Base-by-base conservation (phyloP, 202 grass and related monocot genomes). In the Miscanthus sacchariflorus region DNA sequence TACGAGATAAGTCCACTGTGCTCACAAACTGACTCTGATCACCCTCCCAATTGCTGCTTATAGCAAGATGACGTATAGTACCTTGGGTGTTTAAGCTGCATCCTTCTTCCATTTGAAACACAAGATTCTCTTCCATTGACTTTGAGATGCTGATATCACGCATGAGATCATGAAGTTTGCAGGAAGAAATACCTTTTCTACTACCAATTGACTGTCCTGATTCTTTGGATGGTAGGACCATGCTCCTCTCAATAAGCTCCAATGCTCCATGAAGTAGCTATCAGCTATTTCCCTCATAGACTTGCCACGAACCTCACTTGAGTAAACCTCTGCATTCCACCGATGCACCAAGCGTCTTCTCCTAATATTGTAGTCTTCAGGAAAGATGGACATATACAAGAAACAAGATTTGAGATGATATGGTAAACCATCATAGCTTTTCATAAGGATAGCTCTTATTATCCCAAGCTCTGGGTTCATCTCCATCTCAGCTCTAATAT, bases 111-210 rank as follows among this genome's bases (percentile, higher is more conserved):
- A 40, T 40, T 40, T 6, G 6, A 7, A 40, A 40, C 0, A 40
- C 39, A 42, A 71, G 36, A 42, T 71, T 71, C 2, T 71, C 69
- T 39, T 71, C 69, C 36, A 71, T 42, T 71, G 69, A 36, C 18
- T 71, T 71, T n/a, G 69, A 71, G 69, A 71, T 71, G 36, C 69
- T 71, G 36, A 71, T 71, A 42, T 71, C 69, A n/a, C 69, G 69
- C 69, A n/a, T 71, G 3, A 71, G 69, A 71, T 71, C 36, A 0
- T 71, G 69, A 8, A 71, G 69, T n/a, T 42, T 71, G 36, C 69
- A 71, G 12, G 36, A 40, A 0, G 18, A 71, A 42, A 71, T n/a
- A 42, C 36, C 69, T 2, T 71, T 40, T 42, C 36, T 9, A 19
- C 69, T 71, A 18, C 36, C 36, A n/a, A n/a, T n/a, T 71, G 69